Evolutionary conservation across 352 stramenopile species (phyloP).

Genomic region (Pythium phragmitis): DNA sequence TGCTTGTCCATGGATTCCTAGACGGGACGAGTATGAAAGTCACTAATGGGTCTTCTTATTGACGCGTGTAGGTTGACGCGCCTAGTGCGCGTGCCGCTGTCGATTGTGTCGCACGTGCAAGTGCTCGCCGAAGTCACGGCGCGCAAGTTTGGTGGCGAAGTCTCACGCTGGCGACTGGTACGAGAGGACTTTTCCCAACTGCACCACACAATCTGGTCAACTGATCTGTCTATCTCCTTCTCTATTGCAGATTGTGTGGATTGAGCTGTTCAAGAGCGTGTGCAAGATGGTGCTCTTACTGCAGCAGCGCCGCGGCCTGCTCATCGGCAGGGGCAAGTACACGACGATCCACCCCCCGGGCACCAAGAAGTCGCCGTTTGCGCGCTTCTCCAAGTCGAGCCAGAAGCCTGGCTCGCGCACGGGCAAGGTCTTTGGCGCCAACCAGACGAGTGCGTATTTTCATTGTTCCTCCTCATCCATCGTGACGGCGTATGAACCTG

Average conservation of each 20-base stretch:
- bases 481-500: background rate
- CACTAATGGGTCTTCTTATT: too few relatives aligned
- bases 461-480: background rate
- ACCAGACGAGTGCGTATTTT: slow-evolving; percentile 23
- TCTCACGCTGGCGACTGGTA: slow-evolving; percentile 72
- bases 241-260: slow-evolving; percentile 57
- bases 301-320: slow-evolving; percentile 55
- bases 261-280: slow-evolving; percentile 74
- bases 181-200: background rate
- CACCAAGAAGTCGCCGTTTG: slow-evolving; percentile 46
- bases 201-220: too few relatives aligned
- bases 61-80: slow-evolving; percentile 40
- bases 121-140: slow-evolving; percentile 78
- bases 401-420: slow-evolving; percentile 63
- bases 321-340: slow-evolving; percentile 55
- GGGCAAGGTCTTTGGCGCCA: slow-evolving; percentile 66
- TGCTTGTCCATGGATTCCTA: too few relatives aligned
- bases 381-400: slow-evolving; percentile 51
- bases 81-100: slow-evolving; percentile 66
- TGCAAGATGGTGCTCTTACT: slow-evolving; percentile 65
- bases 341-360: slow-evolving; percentile 29
- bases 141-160: slow-evolving; percentile 63
- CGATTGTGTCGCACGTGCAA: slow-evolving; percentile 77
- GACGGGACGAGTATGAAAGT: too few relatives aligned
- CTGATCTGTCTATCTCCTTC: background rate